Evolutionary conservation across 2,329 filamentous ascomycete species (phyloP).

Genomic region (Penicillium sp.): DNA sequence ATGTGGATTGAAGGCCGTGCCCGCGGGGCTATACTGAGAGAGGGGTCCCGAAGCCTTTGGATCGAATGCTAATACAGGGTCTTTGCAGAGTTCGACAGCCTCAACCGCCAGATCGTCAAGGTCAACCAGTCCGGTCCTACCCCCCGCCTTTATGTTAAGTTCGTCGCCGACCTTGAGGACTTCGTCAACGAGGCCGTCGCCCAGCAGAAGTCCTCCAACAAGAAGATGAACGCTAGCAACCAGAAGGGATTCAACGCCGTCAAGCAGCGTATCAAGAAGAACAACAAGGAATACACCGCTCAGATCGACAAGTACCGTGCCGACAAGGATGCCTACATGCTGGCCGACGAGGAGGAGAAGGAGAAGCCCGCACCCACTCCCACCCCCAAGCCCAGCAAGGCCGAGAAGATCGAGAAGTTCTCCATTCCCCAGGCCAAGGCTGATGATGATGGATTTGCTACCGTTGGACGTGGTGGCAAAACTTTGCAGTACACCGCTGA

Average conservation of each 20-base stretch:
- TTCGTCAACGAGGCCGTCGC: conserved; percentile 89
- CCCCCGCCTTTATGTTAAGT: conserved; percentile 90
- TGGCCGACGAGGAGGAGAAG: conserved; percentile 73
- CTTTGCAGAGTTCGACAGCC: conserved; percentile 81
- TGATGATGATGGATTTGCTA: conserved; percentile 85
- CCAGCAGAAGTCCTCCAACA: conserved; percentile 92
- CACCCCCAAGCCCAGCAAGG: conserved; percentile 52
- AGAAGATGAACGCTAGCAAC: conserved; percentile 98
- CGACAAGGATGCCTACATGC: conserved; percentile 83
- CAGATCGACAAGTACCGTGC: conserved; percentile 85
- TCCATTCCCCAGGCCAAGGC: conserved; percentile 49
- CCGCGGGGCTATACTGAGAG: background rate
- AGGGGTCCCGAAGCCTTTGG: background rate
- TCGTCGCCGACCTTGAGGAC: conserved; percentile 90
- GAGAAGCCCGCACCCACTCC: conserved; percentile 48
- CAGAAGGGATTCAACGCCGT: conserved; percentile 93
- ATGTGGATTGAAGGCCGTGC: background rate
- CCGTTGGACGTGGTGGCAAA: conserved; percentile 85
- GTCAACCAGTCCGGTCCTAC: conserved; percentile 73
- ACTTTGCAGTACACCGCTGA: conserved; percentile 91
- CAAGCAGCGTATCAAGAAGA: conserved; percentile 98
- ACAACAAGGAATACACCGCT: conserved; percentile 88
- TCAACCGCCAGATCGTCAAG: conserved; percentile 83
- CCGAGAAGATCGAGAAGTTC: conserved; percentile 35
- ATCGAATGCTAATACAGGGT: conserved; percentile 13